A percentile compares a stretch with the other conserved stretches of the same genome.
These are phyloP conservation scores for Ustilago curta DNA, from an alignment of 1,284 basidiomycete genomes.

Conservation along the genomic window DNA sequence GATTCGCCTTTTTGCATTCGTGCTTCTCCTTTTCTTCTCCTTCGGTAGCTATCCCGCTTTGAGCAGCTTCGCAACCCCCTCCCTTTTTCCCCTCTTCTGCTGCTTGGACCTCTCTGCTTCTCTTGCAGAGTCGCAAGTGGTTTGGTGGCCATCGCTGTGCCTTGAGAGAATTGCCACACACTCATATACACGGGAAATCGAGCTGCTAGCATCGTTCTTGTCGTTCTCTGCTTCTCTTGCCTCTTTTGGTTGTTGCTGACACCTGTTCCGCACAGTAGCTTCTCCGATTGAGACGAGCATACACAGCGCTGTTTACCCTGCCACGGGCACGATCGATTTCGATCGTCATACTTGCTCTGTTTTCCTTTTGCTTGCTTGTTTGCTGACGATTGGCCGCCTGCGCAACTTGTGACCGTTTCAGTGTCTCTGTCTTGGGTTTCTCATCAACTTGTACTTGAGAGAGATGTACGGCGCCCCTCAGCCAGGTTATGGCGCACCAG, in stretches of 20 bases:
- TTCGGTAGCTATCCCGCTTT: constrained; percentile 9
- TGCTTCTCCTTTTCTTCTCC: constrained; percentile 17
- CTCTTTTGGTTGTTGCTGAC: not conserved
- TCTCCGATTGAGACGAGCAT: constrained; percentile 11
- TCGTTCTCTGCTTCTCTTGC: not conserved
- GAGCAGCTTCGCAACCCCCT: not conserved
- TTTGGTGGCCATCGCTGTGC: constrained; percentile 1
- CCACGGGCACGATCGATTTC: not conserved
- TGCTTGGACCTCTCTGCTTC: too few species aligned
- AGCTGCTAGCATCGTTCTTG: not conserved
- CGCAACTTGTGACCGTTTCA: constrained; percentile 2
- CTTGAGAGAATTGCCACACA: not conserved
- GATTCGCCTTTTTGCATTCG: constrained; percentile 16
- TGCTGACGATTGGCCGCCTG: not conserved
- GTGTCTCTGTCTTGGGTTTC: constrained; percentile 11
- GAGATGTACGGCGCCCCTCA: constrained; percentile 41
- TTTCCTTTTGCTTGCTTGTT: not conserved
- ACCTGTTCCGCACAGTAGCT: constrained; percentile 1
- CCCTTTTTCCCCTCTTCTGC: not conserved
- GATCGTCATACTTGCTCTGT: not conserved
- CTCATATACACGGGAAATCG: not conserved
- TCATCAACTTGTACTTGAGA: not conserved
- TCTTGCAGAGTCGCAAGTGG: not conserved
- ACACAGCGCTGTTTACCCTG: not conserved
- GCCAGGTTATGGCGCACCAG: constrained; percentile 25